These are phyloP conservation scores for Arabidopsis lyrata DNA, from an alignment of 441 rosid genomes.

Conservation along the genomic window DNA sequence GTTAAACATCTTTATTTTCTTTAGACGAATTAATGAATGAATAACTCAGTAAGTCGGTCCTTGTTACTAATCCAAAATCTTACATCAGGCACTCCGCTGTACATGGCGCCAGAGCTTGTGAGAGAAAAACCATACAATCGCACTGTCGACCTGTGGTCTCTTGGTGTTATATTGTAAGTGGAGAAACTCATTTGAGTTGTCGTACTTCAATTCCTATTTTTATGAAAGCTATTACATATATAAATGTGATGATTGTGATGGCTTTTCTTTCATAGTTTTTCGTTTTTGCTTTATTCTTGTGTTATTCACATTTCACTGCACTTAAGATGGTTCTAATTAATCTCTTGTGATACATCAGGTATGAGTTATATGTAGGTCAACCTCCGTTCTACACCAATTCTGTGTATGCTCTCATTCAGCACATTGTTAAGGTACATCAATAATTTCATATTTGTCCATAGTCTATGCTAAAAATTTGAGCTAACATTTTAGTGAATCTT, in stretches of 20 bases:
- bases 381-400: slow-evolving; percentile 99
- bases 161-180: slow-evolving; percentile 96
- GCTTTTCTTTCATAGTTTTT: slow-evolving; percentile 17
- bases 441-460: slow-evolving; percentile 20
- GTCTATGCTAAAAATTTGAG: slow-evolving; percentile 40
- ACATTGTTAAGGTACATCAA: slow-evolving; percentile 84
- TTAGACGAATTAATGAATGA: slow-evolving; percentile 11
- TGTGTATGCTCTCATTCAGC: slow-evolving; percentile 96
- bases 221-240: slow-evolving; percentile 14
- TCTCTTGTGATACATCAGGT: slow-evolving; percentile 57
- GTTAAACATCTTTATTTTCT: slow-evolving; percentile 45
- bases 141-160: slow-evolving; percentile 99
- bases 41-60: slow-evolving; percentile 22
- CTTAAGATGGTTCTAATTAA: slow-evolving; percentile 23
- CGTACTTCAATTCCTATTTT: slow-evolving; percentile 16
- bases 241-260: slow-evolving; percentile 9
- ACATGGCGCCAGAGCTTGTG: slow-evolving; percentile 99
- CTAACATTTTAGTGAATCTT: slow-evolving; percentile 49
- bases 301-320: slow-evolving; percentile 33
- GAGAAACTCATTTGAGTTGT: slow-evolving; percentile 24
- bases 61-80: slow-evolving; percentile 27
- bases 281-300: slow-evolving; percentile 9
- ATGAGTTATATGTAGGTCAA: slow-evolving; percentile 95
- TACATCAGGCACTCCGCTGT: slow-evolving; percentile 89
- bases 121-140: slow-evolving; percentile 98